phyloP scores from a whole-genome alignment of 306 rosid genomes.

The Castanopsis chinensis region DNA sequence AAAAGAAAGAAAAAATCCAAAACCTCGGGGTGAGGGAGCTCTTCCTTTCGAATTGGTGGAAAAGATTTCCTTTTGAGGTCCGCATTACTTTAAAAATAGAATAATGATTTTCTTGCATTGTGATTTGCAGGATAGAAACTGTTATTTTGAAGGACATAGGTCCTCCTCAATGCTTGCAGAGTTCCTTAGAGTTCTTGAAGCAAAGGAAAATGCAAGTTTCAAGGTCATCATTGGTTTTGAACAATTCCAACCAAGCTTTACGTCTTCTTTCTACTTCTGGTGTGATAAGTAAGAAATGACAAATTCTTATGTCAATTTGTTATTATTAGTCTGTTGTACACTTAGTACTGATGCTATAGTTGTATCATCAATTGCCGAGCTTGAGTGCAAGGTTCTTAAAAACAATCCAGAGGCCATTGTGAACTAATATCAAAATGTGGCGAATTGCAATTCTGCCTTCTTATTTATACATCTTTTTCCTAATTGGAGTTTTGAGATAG shows the following conservation, averaged over 20 bases:
- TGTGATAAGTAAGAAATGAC: slow-evolving; percentile 42
- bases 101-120: slow-evolving; percentile 2
- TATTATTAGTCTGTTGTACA: background rate
- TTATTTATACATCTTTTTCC: too few species aligned
- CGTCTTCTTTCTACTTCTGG: slow-evolving; percentile 71
- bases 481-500: too few species aligned
- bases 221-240: slow-evolving; percentile 76
- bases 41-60: background rate
- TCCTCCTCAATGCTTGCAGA: slow-evolving; percentile 60
- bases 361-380: background rate
- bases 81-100: background rate
- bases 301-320: background rate
- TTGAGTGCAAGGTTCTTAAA: background rate
- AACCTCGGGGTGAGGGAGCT: slow-evolving; percentile 54
- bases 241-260: slow-evolving; percentile 75
- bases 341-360: background rate
- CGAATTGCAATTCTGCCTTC: background rate
- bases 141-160: slow-evolving; percentile 50
- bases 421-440: background rate
- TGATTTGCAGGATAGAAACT: slow-evolving; percentile 60
- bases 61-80: background rate
- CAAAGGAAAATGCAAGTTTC: slow-evolving; percentile 60
- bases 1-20: slow-evolving; percentile 59
- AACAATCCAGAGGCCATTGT: background rate
- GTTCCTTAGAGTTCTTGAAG: slow-evolving; percentile 78